These are phyloP conservation scores for Setomelanomma holmii DNA, from an alignment of 2,329 filamentous ascomycete species.

Conservation along the genomic window DNA sequence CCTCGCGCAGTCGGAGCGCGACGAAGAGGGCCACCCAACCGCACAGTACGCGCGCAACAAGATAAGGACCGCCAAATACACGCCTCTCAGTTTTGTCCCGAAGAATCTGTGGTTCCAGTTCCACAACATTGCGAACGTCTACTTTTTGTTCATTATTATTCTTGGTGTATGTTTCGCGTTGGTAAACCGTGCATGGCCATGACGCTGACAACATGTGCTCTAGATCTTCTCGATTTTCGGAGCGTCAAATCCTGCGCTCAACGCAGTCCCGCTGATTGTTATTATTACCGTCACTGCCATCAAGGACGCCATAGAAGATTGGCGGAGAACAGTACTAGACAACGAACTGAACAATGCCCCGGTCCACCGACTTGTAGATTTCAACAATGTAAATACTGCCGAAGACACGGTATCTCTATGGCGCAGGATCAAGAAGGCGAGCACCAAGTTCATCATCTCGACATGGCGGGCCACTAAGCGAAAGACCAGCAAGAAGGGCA, in stretches of 20 bases:
- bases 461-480: conserved; percentile 58
- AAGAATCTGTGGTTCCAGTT: conserved; percentile 99
- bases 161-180: conserved; percentile 80
- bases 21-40: conserved; percentile 79
- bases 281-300: conserved; percentile 88
- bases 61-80: conserved; percentile 97
- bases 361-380: conserved; percentile 86
- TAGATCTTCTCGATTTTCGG: conserved; percentile 98
- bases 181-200: conserved; percentile 7
- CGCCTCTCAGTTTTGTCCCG: conserved; percentile 89
- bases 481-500: conserved; percentile 45
- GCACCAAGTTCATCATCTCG: conserved; percentile 67
- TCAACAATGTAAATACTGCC: conserved; percentile 90
- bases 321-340: conserved; percentile 87
- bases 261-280: conserved; percentile 89
- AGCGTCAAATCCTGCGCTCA: conserved; percentile 85
- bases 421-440: conserved; percentile 91
- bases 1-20: conserved; percentile 74
- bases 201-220: conserved; percentile 23
- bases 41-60: conserved; percentile 86
- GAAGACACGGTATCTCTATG: conserved; percentile 85
- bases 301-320: conserved; percentile 97
- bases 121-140: conserved; percentile 97
- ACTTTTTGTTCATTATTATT: conserved; percentile 96
- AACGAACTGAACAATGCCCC: conserved; percentile 96